phyloP scores from a whole-genome alignment of 129 eudicot species.

The Oenanthe sinensis region DNA sequence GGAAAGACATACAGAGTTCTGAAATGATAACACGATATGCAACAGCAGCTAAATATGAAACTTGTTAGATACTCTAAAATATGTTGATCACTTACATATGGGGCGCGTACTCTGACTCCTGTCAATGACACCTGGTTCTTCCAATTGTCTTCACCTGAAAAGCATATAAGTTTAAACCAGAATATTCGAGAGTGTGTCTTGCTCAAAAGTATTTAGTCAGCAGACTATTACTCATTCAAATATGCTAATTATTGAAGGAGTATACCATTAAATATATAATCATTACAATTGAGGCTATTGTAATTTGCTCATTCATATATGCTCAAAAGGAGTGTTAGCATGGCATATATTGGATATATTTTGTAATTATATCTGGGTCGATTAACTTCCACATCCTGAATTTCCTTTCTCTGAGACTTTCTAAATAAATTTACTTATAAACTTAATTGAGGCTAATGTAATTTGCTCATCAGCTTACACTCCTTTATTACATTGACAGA shows the following conservation, averaged over 20 bases:
- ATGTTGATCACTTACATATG: constrained; percentile 10
- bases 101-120: not conserved
- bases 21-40: no score
- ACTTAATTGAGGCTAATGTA: not conserved
- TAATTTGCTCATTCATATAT: no score
- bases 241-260: not conserved
- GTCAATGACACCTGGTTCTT: not conserved
- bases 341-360: not conserved
- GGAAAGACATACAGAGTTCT: no score
- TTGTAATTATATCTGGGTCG: not conserved
- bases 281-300: no score
- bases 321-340: no score
- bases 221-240: not conserved
- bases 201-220: not conserved
- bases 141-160: constrained; percentile 9
- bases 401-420: not conserved
- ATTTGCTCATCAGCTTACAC: not conserved
- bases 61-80: not conserved
- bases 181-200: not conserved
- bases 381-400: not conserved
- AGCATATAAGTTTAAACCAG: not conserved
- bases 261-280: no score
- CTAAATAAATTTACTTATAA: not conserved
- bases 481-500: not conserved
- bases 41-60: not conserved